These are phyloP conservation scores for Hypholoma fasciculare DNA, from an alignment of 768 basidiomycete genomes.

Conservation along the genomic window DNA sequence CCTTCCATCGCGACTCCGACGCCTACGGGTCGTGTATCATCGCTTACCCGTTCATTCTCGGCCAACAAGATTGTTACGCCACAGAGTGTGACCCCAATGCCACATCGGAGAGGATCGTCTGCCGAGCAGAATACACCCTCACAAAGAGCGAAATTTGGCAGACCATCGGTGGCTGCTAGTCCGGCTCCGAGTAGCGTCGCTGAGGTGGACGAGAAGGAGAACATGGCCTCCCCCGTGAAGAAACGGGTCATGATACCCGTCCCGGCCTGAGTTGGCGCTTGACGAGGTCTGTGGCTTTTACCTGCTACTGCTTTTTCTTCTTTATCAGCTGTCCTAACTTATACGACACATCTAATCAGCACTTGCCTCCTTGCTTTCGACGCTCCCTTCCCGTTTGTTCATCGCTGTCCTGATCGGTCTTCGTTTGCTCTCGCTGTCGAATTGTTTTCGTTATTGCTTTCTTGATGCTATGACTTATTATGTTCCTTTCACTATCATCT, in stretches of 20 bases:
- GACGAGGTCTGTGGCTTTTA: neutral
- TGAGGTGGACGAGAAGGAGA: constrained; percentile 62
- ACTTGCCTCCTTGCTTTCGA: neutral
- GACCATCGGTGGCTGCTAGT: constrained; percentile 33
- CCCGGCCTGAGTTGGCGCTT: constrained; percentile 20
- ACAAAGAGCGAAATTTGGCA: constrained; percentile 30
- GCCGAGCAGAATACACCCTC: constrained; percentile 21
- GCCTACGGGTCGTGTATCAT: constrained; percentile 32
- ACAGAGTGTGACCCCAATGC: constrained; percentile 28
- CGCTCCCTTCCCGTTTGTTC: neutral
- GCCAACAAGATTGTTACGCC: constrained; percentile 27
- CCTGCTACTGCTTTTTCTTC: neutral
- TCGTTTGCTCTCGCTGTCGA: constrained; percentile 5
- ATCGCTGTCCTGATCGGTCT: neutral
- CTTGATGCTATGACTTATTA: constrained; percentile 7
- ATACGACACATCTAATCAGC: neutral
- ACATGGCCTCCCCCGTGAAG: constrained; percentile 34
- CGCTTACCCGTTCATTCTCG: constrained; percentile 36
- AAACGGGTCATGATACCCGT: constrained; percentile 33
- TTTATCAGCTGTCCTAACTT: neutral
- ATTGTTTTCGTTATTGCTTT: constrained; percentile 9
- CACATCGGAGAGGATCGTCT: constrained; percentile 35
- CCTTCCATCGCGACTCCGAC: constrained; percentile 39
- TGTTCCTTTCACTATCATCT: neutral
- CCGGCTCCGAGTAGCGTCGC: constrained; percentile 35